Base-by-base conservation (phyloP, 2,329 filamentous ascomycete species). In the Aureobasidium sp. region DNA sequence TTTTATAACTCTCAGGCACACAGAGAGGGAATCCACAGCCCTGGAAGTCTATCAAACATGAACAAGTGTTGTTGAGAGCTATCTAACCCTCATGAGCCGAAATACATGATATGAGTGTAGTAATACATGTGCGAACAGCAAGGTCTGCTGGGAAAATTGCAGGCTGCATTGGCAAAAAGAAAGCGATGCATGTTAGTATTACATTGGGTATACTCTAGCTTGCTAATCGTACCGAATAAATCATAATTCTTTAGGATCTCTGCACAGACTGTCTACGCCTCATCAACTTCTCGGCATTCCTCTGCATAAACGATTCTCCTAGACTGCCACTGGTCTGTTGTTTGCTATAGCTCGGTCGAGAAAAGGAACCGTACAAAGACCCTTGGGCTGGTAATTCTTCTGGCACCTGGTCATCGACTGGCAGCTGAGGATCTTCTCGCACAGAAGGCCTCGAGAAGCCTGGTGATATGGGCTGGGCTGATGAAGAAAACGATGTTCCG, bases 241-340 rank as follows among this genome's bases (percentile, higher is more conserved):
- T 41, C 48, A 30, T 42, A 16, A 39, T 15, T 54, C 36, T 54
- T 53, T 54, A 54, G 13, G 57, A 42, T 44, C 37, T 48, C 36
- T 50, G 37, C 16, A 11, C 25, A 2, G 52, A 58, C 15, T 48
- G 42, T 45, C 52, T 44, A 32, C 52, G 37, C 39, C 52, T 34
- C 65, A 67, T 68, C 65, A 72, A 65, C 59, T 66, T 61, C 63
- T 71, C 69, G n/a, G 71, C 71, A 63, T 71, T 69, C 27, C 66
- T 62, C 10, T 67, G 69, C 72, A 74, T 74, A 52, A 68, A 74
- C 6, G 64, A 67, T 66, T 73, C 72, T 10, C 72, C 72, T 27
- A 73, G 52, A 44, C 65, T 68, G n/a, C 72, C 70, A 36, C 25
- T 49, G 27, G 41, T 53, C 41, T 57, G 47, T 45, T 59, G 52